Base-by-base conservation (phyloP, 345 rosid genomes). In the Corymbia maculata region DNA sequence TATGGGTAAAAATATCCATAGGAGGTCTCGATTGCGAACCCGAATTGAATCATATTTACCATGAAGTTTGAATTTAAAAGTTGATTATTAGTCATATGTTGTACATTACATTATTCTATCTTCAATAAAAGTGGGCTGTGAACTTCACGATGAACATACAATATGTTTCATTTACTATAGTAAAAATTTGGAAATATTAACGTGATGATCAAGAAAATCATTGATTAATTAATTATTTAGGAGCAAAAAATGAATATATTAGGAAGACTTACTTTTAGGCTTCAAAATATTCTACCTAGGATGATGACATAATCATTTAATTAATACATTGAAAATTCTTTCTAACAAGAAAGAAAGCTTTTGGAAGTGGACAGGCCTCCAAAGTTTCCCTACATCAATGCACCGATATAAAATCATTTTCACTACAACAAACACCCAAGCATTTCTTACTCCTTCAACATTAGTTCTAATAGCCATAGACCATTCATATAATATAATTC, bases 111-210 rank as follows among this genome's bases (percentile, higher is more conserved):
- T 55, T 55, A 21, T 55, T 1, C 26, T 55, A 55, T 22, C 21
- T 55, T 55, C 8, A 8, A 8, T 8, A 21, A 21, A 55, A 55
- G 61, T 55, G 12, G 21, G 61, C 12, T 5, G 5, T 22, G 12
- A 22, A 7, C 61, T 55, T 55, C 1, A 0, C 0, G 12, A 0
- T 8, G 61, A 8, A 55, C 26, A 11, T 55, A 11, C 0, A n/a
- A n/a, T n/a, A 11, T 4, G 68, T 59, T 8, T 59, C 30, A 24
- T 59, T 11, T 26, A 59, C 68, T 0, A 2, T 30, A 59, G 6
- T 22, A 55, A 55, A 55, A n/a, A n/a, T n/a, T n/a, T 55, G 2
- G 61, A 55, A 55, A 55, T 55, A 55, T 55, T 55, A 55, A 26
- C 75, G 17, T 13, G 36, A n/a, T 0, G 36, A 64, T 64, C 42